Percentiles rank a stretch among this genome's conserved stretches.
phyloP scores from a whole-genome alignment of 2,329 filamentous ascomycete genomes.

The Dryadomyces quercus-mongolicae region DNA sequence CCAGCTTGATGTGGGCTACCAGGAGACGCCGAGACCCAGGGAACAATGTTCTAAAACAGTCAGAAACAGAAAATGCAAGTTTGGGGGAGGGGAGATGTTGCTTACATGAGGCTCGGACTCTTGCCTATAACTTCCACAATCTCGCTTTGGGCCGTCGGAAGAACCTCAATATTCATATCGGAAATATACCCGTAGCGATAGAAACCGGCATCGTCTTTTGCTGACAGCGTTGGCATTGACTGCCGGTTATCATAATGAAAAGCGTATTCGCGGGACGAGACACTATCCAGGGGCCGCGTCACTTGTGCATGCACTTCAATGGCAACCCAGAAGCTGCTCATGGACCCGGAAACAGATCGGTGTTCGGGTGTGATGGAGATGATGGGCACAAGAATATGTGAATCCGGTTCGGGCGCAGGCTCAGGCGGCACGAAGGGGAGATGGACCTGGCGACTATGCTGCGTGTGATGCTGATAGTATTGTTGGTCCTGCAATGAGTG shows the following conservation, averaged over 20 bases:
- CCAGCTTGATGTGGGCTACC: slow-evolving; percentile 32
- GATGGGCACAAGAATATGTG: slow-evolving; percentile 9
- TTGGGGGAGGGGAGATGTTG: background rate
- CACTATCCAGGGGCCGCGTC: slow-evolving; percentile 2
- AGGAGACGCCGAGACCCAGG: slow-evolving; percentile 33
- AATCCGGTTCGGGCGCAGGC: background rate
- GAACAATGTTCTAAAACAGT: slow-evolving; percentile 13
- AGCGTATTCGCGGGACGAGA: background rate
- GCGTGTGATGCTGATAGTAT: background rate
- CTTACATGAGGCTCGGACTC: slow-evolving; percentile 28
- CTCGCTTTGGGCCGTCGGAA: slow-evolving; percentile 26
- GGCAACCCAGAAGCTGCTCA: slow-evolving; percentile 22
- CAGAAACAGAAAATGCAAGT: background rate
- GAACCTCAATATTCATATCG: slow-evolving; percentile 33
- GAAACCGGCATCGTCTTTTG: slow-evolving; percentile 6
- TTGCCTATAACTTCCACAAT: slow-evolving; percentile 35
- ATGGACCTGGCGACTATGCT: background rate
- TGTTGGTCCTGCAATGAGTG: background rate
- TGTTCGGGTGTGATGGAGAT: slow-evolving; percentile 11
- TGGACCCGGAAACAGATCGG: slow-evolving; percentile 4
- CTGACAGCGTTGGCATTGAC: background rate
- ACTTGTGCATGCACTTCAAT: slow-evolving; percentile 34
- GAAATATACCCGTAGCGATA: slow-evolving; percentile 36
- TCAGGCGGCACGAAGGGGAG: no score
- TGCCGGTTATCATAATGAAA: slow-evolving; percentile 1